A percentile compares a stretch with the other conserved stretches of the same genome.
Evolutionary conservation across 1,284 basidiomycete genomes (phyloP).

Genomic region (Apiotrichum mycotoxinovorans): DNA sequence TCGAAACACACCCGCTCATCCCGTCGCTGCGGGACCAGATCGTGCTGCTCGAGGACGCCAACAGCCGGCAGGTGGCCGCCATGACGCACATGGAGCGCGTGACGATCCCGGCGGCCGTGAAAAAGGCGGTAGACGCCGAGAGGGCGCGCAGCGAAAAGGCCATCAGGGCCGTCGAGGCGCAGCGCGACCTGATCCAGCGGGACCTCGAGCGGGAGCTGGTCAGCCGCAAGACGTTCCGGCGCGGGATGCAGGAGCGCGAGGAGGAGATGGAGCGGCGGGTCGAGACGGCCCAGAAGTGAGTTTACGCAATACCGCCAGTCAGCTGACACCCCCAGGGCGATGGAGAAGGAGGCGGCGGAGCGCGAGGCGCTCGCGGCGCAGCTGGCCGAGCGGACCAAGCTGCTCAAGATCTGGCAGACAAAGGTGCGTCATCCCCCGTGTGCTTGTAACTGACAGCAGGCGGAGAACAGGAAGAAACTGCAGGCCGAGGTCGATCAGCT

Average conservation of each 20-base stretch:
- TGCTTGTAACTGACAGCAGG: slow-evolving; percentile 10
- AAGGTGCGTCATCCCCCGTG: slow-evolving; percentile 15
- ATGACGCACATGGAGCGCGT: neutral
- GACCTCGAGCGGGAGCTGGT: slow-evolving; percentile 31
- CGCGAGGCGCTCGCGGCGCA: slow-evolving; percentile 12
- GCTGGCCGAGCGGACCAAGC: slow-evolving; percentile 26
- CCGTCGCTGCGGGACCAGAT: slow-evolving; percentile 10
- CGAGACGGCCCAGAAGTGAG: slow-evolving; percentile 18
- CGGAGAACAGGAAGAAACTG: slow-evolving; percentile 27
- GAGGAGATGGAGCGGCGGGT: slow-evolving; percentile 16
- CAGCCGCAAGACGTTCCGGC: slow-evolving; percentile 9
- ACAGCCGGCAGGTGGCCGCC: neutral
- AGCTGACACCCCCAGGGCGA: slow-evolving; percentile 2
- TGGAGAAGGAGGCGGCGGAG: slow-evolving; percentile 17
- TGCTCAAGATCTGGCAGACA: slow-evolving; percentile 22
- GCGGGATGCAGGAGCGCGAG: slow-evolving; percentile 25
- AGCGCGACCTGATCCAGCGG: slow-evolving; percentile 20
- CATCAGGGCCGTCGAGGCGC: slow-evolving; percentile 17
- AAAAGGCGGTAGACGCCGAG: slow-evolving; percentile 16
- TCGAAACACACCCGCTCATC: slow-evolving; percentile 23
- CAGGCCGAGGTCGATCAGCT: slow-evolving; percentile 16
- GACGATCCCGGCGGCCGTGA: slow-evolving; percentile 3
- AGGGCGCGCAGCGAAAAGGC: slow-evolving; percentile 7
- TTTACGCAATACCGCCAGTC: neutral
- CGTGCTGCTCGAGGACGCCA: neutral